Base-by-base conservation (phyloP, 73 alveolate species). In the Halteria grandinella region DNA sequence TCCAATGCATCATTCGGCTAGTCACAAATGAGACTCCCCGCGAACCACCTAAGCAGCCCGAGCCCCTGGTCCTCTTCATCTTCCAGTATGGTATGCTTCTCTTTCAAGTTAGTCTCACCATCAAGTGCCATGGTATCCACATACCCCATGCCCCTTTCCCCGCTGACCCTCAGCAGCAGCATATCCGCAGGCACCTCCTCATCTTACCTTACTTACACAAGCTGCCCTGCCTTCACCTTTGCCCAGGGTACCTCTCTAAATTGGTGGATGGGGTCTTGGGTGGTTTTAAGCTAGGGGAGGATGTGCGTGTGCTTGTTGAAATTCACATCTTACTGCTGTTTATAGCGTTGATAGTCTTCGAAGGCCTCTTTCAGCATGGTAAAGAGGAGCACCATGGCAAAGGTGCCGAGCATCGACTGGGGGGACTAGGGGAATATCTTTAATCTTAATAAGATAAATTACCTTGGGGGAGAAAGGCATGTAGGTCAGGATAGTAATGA, bases 51-150 rank as follows among this genome's bases (percentile, higher is more conserved):
- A 29, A 50, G 64, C 51, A 24, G n/a, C n/a, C n/a, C n/a, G n/a
- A n/a, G n/a, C n/a, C 29, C 43, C 25, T 12, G 25, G 11, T 54
- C 84, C 34, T 76, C 58, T n/a, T 47, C 43, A 0, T 45, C 43
- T n/a, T 79, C 73, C 31, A 64, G 33, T 3, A 47, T 41, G 53
- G 75, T 70, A 79, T 72, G 34, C 60, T 91, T 93, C 45, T 91
- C 88, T 69, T 94, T 94, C 58, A 94, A 64, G 84, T 93, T 93
- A 20, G 96, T 90, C 63, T 93, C 98, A 1, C 98, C 98, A 74
- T 93, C 97, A 11, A 93, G 75, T 60, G 90, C 90, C 92, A 88
- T 93, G 23, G 98, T 93, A 75, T 93, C 97, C 0, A 93, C 95
- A 45, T 53, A 86, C 41, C 72, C 86, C n/a, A 83, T 33, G 18